Evolutionary conservation across 1,284 basidiomycete species (phyloP).

Genomic region (Leccinum pallidistipes): DNA sequence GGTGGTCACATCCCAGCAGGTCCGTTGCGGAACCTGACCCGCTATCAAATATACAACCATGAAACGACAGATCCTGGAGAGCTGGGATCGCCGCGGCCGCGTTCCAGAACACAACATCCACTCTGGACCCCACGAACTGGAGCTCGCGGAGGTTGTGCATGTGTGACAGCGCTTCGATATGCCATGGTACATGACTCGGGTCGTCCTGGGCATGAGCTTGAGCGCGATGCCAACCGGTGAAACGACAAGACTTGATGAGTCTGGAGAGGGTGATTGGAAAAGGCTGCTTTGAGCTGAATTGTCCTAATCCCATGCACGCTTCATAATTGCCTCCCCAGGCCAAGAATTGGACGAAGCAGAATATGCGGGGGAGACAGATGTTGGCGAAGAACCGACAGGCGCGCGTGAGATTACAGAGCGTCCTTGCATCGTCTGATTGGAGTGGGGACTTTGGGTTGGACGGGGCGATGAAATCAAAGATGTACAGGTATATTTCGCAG

Average conservation of each 20-base stretch:
- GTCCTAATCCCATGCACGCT: not conserved
- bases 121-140: not conserved
- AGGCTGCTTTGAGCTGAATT: not conserved
- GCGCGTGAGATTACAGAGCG: not conserved
- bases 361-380: not conserved
- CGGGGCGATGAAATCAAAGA: not conserved
- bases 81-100: no score
- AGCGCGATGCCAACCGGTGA: not conserved
- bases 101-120: not conserved
- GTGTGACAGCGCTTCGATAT: not conserved
- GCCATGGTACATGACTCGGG: not conserved
- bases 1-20: no score
- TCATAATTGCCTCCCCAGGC: not conserved
- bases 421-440: not conserved
- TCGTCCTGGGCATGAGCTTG: not conserved
- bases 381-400: not conserved
- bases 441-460: not conserved
- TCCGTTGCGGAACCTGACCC: no score
- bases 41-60: no score
- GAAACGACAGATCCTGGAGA: no score
- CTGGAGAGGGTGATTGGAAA: not conserved
- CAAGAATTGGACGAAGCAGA: not conserved
- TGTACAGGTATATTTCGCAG: not conserved
- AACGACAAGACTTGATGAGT: not conserved
- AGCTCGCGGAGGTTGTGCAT: not conserved